Evolutionary conservation across 1,139 yeast genomes (phyloP), one percentile per base, ranked within the genome.

Genomic region (Lodderomyces beijingensis): DNA sequence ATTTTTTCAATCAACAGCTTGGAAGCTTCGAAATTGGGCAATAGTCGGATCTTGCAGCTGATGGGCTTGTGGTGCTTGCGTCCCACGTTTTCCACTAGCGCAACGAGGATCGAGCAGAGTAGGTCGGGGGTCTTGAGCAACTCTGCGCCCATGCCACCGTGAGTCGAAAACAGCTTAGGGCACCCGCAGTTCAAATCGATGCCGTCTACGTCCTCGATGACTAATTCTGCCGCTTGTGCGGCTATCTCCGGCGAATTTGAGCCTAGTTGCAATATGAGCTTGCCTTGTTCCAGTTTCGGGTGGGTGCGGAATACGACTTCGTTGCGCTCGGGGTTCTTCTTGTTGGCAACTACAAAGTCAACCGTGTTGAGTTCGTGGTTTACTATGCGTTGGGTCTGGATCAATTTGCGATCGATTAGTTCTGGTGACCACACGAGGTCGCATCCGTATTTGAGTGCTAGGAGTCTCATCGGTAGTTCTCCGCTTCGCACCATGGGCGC

Each of bases 401-500:
- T 51, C 28, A 91, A 59, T 52, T 88, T 88, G 54, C 81, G 84
- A 53, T 91, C 98, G 19, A 91, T 76, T 38, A 88, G 81, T 55
- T 91, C 98, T 0, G 98, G 98, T 16, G 82, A 76, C 97, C 98
- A 91, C 4, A 91, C 97, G 34, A 91, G 63, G 53, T 89, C 97
- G 0, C 96, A 96, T 1, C 96, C 96, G 53, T 86, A 70, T 43
- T 73, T 74, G 20, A 91, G 65, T 0, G 96, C 79, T 45, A 89
- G 55, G 8, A 89, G 65, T 34, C 98, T 67, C 10, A 89, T 80
- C 6, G 98, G 97, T 12, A 91, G 72, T 59, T 91, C 98, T 10
- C 97, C 95, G 29, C 91, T 84, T 28, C 98, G 70, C 35, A 91
- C 96, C 97, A 89, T 89, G 1, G 97, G 97, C 0, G 97, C 97